Evolutionary conservation across 1,284 basidiomycete genomes (phyloP), one percentile per base, ranked within the genome.

Genomic region (Puccinia triticina): DNA sequence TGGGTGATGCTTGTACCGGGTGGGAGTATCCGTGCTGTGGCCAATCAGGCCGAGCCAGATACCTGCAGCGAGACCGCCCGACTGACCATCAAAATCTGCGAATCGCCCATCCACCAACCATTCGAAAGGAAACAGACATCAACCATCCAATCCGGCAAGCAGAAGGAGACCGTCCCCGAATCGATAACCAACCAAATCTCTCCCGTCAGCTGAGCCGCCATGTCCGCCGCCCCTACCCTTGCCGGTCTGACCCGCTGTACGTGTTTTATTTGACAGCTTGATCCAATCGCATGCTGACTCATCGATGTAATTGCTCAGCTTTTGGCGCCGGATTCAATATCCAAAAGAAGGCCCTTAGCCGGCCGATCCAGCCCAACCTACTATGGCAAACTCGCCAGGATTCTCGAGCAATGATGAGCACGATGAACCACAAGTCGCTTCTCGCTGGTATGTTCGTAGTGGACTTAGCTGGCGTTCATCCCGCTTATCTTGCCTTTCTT

Each of bases 201-300:
- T n/a, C n/a, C n/a, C n/a, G n/a, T n/a, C n/a, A n/a, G n/a, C n/a
- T n/a, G n/a, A n/a, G n/a, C n/a, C n/a, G n/a, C n/a, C n/a, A 66
- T 66, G 64, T 66, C 64, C 0, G 21, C 73, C 57, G 12, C 73
- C 26, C 53, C 73, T 26, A n/a, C 48, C 53, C 57, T 61, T 75
- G 37, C 73, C 73, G 50, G 53, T 57, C 53, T 61, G 34, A 40
- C 73, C 57, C 73, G 53, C n/a, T 55, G 53, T 75, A 55, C 32
- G 53, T 75, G 46, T 37, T n/a, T 61, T 29, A 18, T 43, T 59
- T 32, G 40, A 12, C 18, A 18, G 21, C 40, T 43, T 12, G 12
- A 43, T 7, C 7, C 10, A 40, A 40, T 66, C 48, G 18, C 18
- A 23, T n/a, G 34, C 64, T 66, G 37, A 72, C 46, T 18, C n/a